Base-by-base conservation (phyloP, 148 eudicot genomes). In the Silene latifolia region DNA sequence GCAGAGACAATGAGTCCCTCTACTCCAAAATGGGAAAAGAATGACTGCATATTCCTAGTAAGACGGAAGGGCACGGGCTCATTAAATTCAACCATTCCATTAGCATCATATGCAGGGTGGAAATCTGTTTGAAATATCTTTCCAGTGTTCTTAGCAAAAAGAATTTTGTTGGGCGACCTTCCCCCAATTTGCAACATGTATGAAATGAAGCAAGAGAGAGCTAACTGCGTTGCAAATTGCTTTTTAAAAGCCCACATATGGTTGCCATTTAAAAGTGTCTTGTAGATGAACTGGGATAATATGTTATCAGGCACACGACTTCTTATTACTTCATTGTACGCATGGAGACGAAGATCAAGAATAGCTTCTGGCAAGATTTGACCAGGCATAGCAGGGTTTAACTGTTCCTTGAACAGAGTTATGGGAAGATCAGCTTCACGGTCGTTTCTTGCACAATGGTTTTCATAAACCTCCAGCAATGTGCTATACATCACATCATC, bases 201-300 rank as follows among this genome's bases (percentile, higher is more conserved):
- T 7, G 98, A 95, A 80, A 92, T 84, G 81, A 95, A 95, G 81
- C 96, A 87, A 42, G 98, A 92, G 23, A 95, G 96, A 7, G 98
- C 98, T 79, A 95, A 80, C 70, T 95, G 98, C 77, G 89, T 87
- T 21, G 97, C 97, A 79, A 95, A 95, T 66, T 95, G 97, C 85
- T 95, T 95, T 74, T 95, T 95, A 83, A 92, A 95, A 71, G 97
- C 96, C 98, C 98, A 95, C 86, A 93, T 88, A 65, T 95, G 98
- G 76, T 92, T 92, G 48, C 96, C 97, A 78, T 85, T 95, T 23
- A 82, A 72, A 77, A 95, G 80, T 35, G 97, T 95, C 86, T 95
- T 95, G 89, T 95, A 92, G 83, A 95, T 92, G 78, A 84, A 95
- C 80, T 92, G 97, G 58, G 98, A 92, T 74, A 95, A 78, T 63